Base-by-base conservation (phyloP, 202 grass and related monocot species). In the Alloteropsis angusta region DNA sequence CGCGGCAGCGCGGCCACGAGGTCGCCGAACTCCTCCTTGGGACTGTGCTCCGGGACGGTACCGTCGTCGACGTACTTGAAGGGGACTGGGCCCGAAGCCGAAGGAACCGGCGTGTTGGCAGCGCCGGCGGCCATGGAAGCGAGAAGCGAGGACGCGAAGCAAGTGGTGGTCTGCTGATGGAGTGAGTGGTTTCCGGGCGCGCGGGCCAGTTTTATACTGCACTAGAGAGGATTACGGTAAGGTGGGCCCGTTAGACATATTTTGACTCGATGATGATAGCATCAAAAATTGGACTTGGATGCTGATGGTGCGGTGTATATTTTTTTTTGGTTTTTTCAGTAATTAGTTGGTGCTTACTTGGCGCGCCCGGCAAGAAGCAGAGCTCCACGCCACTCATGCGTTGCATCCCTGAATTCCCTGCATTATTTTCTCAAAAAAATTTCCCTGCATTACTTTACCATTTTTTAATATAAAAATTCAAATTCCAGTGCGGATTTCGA, bases 21-120 rank as follows among this genome's bases (percentile, higher is more conserved):
- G 16, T 59, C 41, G 35, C 86, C 68, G 50, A 84, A 91, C 53
- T 85, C 81, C n/a, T 85, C 76, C 52, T 79, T 83, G 53, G 68
- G 76, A 0, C 11, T 58, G 36, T 48, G 69, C 15, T 36, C 26
- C 1, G 35, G 60, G 34, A 60, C 42, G 0, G 35, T 55, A 21
- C 70, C 75, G 16, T 84, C 69, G 53, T 69, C 80, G n/a, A 70
- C 65, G 32, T 84, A 72, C 65, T 70, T 85, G 77, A 82, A 89
- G 10, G 82, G 77, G 41, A 84, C 57, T 0, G 87, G 82, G 7
- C 77, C 82, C 43, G 46, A 19, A 26, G 3, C 82, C 43, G 46
- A 19, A 26, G 3, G 30, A 62, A 9, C 21, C 5, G 55, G 2
- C 1, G 18, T 42, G 59, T 2, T 11, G 9, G 38, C 3, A 9